phyloP scores from a whole-genome alignment of 495 filamentous ascomycete genomes.

The Neurospora discreta region DNA sequence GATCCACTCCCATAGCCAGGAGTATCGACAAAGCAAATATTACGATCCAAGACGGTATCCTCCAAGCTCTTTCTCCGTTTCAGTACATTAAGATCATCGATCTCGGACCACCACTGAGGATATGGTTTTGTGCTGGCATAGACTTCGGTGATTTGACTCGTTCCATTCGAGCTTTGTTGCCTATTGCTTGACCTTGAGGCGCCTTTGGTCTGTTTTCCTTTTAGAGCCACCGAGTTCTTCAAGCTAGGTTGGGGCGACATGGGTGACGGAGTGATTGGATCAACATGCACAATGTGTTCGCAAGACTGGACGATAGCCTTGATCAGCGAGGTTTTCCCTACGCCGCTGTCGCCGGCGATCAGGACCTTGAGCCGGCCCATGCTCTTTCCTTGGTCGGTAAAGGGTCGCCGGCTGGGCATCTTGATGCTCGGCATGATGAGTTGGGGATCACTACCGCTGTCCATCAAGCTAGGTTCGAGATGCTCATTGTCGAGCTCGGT shows the following conservation, averaged over 20 bases:
- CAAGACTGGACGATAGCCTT: conserved; percentile 90
- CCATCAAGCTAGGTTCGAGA: conserved; percentile 22
- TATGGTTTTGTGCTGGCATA: conserved; percentile 90
- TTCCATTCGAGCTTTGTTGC: conserved; percentile 14
- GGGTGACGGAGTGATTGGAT: conserved; percentile 50
- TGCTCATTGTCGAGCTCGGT: conserved; percentile 1
- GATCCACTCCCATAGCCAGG: conserved; percentile 55
- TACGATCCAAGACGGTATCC: conserved; percentile 79
- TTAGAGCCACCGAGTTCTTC: conserved; percentile 8
- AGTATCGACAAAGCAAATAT: conserved; percentile 92
- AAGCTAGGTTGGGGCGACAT: conserved; percentile 12
- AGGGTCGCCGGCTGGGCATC: conserved; percentile 88
- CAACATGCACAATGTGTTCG: conserved; percentile 93
- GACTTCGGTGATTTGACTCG: conserved; percentile 59
- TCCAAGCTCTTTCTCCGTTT: conserved; percentile 67
- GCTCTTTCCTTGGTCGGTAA: conserved; percentile 74
- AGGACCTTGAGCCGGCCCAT: conserved; percentile 83
- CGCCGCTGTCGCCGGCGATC: conserved; percentile 69
- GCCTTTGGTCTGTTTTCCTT: not conserved
- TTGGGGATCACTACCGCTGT: conserved; percentile 59
- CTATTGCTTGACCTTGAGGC: not conserved
- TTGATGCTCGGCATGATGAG: conserved; percentile 95
- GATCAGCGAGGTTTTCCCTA: conserved; percentile 85
- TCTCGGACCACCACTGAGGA: conserved; percentile 89
- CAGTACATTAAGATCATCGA: conserved; percentile 61